These are phyloP conservation scores for Cystobasidium tubakii DNA, from an alignment of 768 basidiomycete genomes.

Conservation along the genomic window DNA sequence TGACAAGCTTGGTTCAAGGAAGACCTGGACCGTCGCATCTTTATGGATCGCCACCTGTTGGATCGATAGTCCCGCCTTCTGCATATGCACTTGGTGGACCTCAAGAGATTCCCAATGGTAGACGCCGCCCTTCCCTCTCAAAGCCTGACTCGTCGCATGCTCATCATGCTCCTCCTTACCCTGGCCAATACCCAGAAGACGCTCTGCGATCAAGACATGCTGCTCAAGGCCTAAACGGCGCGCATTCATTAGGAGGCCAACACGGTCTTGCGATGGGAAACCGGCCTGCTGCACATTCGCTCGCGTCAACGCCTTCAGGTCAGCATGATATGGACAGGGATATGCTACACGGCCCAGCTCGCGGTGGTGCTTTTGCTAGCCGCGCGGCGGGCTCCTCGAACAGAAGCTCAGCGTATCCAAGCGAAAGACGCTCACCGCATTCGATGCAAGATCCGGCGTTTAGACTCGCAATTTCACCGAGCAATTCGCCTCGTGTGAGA, in stretches of 20 bases:
- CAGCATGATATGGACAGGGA: not conserved
- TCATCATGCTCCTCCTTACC: not conserved
- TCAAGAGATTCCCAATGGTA: not conserved
- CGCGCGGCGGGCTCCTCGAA: not conserved
- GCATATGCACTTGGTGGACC: not conserved
- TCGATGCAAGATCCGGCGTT: not conserved
- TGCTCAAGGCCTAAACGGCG: not conserved
- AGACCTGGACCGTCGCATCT: not conserved
- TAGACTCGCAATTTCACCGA: not conserved
- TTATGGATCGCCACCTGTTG: not conserved
- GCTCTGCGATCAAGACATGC: not conserved
- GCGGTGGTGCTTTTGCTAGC: not conserved
- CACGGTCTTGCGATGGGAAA: not conserved
- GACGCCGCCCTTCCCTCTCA: not conserved
- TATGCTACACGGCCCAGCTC: not conserved
- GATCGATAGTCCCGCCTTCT: not conserved
- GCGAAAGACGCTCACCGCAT: constrained; percentile 16
- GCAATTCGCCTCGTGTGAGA: constrained; percentile 9
- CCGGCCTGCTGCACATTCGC: not conserved
- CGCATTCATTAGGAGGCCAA: not conserved
- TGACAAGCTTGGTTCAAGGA: not conserved
- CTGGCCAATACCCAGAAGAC: not conserved
- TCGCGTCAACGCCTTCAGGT: not conserved
- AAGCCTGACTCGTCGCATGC: not conserved
- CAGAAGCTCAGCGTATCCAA: not conserved